These are phyloP conservation scores for Crithidia expoeki DNA, from an alignment of 208 protist genomes.

Conservation along the genomic window DNA sequence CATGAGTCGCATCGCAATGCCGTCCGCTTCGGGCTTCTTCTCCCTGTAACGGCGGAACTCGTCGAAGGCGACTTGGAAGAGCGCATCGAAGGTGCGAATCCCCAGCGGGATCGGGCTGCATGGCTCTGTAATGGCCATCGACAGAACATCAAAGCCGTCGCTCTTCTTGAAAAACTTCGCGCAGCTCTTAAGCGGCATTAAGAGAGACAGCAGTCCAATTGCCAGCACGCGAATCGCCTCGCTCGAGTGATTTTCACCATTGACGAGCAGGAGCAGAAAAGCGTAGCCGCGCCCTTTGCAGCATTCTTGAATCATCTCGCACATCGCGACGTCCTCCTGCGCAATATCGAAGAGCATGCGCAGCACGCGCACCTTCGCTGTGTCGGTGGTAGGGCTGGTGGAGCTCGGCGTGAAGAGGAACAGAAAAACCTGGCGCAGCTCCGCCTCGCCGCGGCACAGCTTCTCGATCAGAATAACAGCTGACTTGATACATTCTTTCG, in stretches of 20 bases:
- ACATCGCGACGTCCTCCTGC: conserved; percentile 65
- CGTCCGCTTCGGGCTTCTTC: conserved; percentile 25
- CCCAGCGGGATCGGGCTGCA: conserved; percentile 50
- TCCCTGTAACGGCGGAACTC: conserved; percentile 54
- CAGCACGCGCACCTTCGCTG: conserved; percentile 76
- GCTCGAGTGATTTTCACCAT: conserved; percentile 73
- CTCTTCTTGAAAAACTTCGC: conserved; percentile 64
- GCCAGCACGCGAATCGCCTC: conserved; percentile 83
- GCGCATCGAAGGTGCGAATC: conserved; percentile 74
- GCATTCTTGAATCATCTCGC: conserved; percentile 60
- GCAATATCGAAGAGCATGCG: conserved; percentile 92
- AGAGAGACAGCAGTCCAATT: conserved; percentile 82
- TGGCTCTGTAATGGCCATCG: conserved; percentile 57
- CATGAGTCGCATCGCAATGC: conserved; percentile 32
- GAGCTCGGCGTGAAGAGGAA: conserved; percentile 61
- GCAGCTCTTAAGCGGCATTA: conserved; percentile 69
- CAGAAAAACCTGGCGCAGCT: conserved; percentile 66
- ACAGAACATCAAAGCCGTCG: conserved; percentile 73
- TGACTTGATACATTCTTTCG: conserved; percentile 73
- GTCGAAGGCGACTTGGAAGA: conserved; percentile 86
- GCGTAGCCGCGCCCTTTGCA: conserved; percentile 65
- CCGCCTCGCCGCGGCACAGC: conserved; percentile 68
- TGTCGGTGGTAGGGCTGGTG: conserved; percentile 38
- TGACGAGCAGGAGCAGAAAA: conserved; percentile 71
- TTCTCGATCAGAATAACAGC: conserved; percentile 85